Base-by-base conservation (phyloP, 2,329 filamentous ascomycete genomes). In the Diaporthe velutina region DNA sequence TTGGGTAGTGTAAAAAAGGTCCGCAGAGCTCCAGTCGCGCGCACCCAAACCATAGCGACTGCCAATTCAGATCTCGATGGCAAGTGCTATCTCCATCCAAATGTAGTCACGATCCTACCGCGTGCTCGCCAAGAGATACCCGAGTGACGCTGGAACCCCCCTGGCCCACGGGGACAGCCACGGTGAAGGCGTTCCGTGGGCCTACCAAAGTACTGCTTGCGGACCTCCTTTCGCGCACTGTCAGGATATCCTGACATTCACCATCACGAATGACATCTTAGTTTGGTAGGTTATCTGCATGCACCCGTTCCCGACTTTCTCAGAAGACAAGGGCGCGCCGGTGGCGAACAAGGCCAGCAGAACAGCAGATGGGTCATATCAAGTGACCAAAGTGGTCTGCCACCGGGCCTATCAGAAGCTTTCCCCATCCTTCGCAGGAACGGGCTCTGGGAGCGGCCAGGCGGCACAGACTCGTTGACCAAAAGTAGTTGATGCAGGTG, bases 31-130 rank as follows among this genome's bases (percentile, higher is more conserved):
- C 25, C 40, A 60, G n/a, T 28, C 10, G 7, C 19, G 40, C 25
- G 28, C 38, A n/a, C 19, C 67, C 35, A 42, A 55, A 71, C 25
- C 35, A 12, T 25, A 33, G 28, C 54, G 33, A 40, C 30, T 10
- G 38, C 19, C 52, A 45, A 35, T 38, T 64, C 71, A 42, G 60
- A 73, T 73, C 71, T 73, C 71, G 71, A 73, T 73, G 71, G 64
- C 48, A 40, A 38, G 25, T 40, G 48, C 48, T 54, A 8, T 54
- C 48, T 54, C n/a, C 33, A 52, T 40, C 64, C 64, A 68, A 40
- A 22, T 54, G 33, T 30, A 33, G 48, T 68, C 64, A 54, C 64
- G 64, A 68, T 54, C 64, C 45, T 68, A 68, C 64, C 22, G n/a
- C 30, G 33, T 52, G 33, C 48, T 25, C n/a, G 64, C 64, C 64